Evolutionary conservation across 2,329 filamentous ascomycete genomes (phyloP).

Genomic region (Pyrenophora teres): DNA sequence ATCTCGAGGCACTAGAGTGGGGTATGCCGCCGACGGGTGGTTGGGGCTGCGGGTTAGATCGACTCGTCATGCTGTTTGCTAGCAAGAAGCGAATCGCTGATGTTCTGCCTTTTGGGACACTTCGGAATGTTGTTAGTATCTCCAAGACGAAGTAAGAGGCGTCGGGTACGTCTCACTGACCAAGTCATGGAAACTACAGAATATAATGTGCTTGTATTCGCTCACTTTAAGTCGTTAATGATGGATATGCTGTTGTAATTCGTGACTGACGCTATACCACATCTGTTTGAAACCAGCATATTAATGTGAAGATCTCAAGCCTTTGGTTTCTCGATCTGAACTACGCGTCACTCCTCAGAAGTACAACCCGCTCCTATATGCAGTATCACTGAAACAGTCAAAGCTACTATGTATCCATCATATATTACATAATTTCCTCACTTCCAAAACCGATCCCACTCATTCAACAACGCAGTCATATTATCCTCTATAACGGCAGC

Average conservation of each 20-base stretch:
- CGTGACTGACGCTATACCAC: too few species aligned
- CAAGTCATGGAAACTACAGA: neutral
- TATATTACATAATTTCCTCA: neutral
- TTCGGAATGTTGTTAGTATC: conserved; percentile 63
- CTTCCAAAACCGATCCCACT: conserved; percentile 21
- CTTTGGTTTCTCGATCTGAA: too few species aligned
- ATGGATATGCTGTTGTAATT: too few species aligned
- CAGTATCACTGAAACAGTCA: too few species aligned
- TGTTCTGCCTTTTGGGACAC: conserved; percentile 83
- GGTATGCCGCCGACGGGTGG: conserved; percentile 94
- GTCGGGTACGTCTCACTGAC: neutral
- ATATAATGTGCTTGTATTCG: too few species aligned
- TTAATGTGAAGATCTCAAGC: too few species aligned
- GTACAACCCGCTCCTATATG: too few species aligned
- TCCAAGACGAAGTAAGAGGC: conserved; percentile 28
- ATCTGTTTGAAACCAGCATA: too few species aligned
- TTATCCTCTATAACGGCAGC: conserved; percentile 19
- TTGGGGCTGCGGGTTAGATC: conserved; percentile 93
- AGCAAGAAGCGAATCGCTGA: conserved; percentile 80
- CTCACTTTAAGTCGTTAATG: too few species aligned
- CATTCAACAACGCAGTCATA: conserved; percentile 15
- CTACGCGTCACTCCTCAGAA: too few species aligned
- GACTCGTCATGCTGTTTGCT: conserved; percentile 88
- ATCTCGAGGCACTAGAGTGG: conserved; percentile 81
- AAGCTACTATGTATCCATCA: too few species aligned